Evolutionary conservation across 2,329 filamentous ascomycete genomes (phyloP).

Genomic region (Davidsoniella virescens): DNA sequence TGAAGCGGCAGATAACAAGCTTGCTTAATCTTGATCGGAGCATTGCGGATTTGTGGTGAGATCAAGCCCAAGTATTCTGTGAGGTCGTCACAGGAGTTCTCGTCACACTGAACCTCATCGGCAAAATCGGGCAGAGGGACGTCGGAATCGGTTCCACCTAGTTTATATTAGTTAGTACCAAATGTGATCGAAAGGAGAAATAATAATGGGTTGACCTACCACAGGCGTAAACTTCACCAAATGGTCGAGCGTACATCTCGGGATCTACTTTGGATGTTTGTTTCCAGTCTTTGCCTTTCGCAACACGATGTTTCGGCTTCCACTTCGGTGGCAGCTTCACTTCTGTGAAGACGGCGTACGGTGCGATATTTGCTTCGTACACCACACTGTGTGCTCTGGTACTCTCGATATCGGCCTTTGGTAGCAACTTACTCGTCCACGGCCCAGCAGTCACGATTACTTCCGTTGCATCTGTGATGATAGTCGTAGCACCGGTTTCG

Average conservation of each 20-base stretch:
- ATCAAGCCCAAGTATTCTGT: slow-evolving; percentile 58
- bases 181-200: neutral
- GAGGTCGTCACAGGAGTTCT: slow-evolving; percentile 66
- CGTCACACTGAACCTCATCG: slow-evolving; percentile 61
- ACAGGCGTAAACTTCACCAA: slow-evolving; percentile 83
- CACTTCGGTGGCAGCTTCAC: slow-evolving; percentile 27
- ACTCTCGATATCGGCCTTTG: slow-evolving; percentile 39
- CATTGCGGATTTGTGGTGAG: slow-evolving; percentile 46
- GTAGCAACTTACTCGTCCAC: slow-evolving; percentile 46
- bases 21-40: slow-evolving; percentile 59
- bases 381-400: slow-evolving; percentile 50
- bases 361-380: slow-evolving; percentile 46
- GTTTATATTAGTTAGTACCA: neutral
- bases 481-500: slow-evolving; percentile 20
- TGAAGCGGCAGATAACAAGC: slow-evolving; percentile 88
- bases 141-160: slow-evolving; percentile 56
- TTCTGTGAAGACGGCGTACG: slow-evolving; percentile 65
- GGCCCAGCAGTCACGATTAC: slow-evolving; percentile 41
- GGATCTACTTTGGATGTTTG: slow-evolving; percentile 56
- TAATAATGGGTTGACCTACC: slow-evolving; percentile 30
- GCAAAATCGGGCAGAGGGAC: slow-evolving; percentile 61
- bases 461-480: slow-evolving; percentile 32
- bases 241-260: slow-evolving; percentile 84
- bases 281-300: slow-evolving; percentile 27
- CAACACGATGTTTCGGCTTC: slow-evolving; percentile 33